Conservation (phyloP, 140 eudicot species). For the Stevia rebaudiana region DNA sequence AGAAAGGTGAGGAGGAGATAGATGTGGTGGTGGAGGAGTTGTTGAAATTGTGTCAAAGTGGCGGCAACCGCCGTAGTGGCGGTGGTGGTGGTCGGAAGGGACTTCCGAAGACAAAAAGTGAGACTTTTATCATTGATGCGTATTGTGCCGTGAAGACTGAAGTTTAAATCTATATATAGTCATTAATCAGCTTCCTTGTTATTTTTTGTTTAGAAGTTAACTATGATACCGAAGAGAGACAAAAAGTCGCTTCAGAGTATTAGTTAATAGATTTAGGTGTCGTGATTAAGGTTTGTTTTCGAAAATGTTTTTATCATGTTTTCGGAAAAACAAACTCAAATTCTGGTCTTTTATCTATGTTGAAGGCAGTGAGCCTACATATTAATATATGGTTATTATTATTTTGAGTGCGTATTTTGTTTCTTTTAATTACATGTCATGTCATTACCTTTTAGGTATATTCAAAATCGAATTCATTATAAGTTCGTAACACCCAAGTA, state of each 20-base stretch:
- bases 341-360: not conserved
- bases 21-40: slow-evolving; percentile 19
- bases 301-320: not conserved
- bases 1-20: slow-evolving; percentile 18
- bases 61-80: not conserved
- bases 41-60: not conserved
- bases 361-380: too few relatives aligned
- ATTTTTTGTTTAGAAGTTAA: too few relatives aligned
- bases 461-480: too few relatives aligned
- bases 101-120: slow-evolving; percentile 7
- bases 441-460: too few relatives aligned
- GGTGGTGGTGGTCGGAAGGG: not conserved
- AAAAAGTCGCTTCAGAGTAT: slow-evolving; percentile 1
- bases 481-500: too few relatives aligned
- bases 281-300: not conserved
- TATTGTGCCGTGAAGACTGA: not conserved
- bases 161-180: too few relatives aligned
- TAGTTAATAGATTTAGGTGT: not conserved
- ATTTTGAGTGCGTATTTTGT: too few relatives aligned
- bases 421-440: too few relatives aligned
- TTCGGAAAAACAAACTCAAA: not conserved
- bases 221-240: slow-evolving; percentile 10
- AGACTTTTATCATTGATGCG: not conserved
- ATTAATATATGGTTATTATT: too few relatives aligned
- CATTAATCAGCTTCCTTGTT: too few relatives aligned